Evolutionary conservation across 495 filamentous ascomycete species (phyloP).

Genomic region (Penicillium paradoxum): DNA sequence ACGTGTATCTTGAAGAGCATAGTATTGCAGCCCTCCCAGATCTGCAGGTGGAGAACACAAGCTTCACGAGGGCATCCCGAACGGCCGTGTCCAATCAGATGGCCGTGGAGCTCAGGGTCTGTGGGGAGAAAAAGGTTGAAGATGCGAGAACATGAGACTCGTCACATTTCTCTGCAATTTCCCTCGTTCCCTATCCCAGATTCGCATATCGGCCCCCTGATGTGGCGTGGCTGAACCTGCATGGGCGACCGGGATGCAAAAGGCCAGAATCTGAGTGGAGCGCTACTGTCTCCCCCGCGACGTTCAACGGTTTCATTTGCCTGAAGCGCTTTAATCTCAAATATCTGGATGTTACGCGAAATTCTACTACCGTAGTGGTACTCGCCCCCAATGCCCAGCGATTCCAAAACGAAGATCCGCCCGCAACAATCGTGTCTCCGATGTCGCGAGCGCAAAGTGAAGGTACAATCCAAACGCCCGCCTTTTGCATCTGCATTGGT

Average conservation of each 20-base stretch:
- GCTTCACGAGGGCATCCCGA: not conserved
- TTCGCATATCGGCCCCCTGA: not conserved
- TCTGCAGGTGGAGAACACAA: not conserved
- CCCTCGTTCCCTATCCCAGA: not conserved
- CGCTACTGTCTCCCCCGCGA: not conserved
- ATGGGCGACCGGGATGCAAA: not conserved
- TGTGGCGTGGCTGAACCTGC: not conserved
- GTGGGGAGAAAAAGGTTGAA: not conserved
- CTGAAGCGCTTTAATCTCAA: not conserved
- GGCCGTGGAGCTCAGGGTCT: not conserved
- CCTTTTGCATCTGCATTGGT: slow-evolving; percentile 48
- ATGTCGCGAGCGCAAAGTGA: slow-evolving; percentile 34
- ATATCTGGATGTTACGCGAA: not conserved
- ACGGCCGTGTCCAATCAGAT: not conserved
- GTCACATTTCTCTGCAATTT: not conserved
- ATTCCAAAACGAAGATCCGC: slow-evolving; percentile 24
- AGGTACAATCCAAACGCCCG: slow-evolving; percentile 26
- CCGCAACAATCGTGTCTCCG: slow-evolving; percentile 32
- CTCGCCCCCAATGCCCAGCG: slow-evolving; percentile 13
- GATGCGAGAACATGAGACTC: not conserved
- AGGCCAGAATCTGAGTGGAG: slow-evolving; percentile 1
- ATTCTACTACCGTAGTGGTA: not conserved
- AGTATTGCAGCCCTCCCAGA: no score
- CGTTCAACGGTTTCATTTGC: not conserved
- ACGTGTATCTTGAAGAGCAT: not conserved